Evolutionary conservation across 495 filamentous ascomycete genomes (phyloP).

Genomic region (Geopyxis carbonaria): DNA sequence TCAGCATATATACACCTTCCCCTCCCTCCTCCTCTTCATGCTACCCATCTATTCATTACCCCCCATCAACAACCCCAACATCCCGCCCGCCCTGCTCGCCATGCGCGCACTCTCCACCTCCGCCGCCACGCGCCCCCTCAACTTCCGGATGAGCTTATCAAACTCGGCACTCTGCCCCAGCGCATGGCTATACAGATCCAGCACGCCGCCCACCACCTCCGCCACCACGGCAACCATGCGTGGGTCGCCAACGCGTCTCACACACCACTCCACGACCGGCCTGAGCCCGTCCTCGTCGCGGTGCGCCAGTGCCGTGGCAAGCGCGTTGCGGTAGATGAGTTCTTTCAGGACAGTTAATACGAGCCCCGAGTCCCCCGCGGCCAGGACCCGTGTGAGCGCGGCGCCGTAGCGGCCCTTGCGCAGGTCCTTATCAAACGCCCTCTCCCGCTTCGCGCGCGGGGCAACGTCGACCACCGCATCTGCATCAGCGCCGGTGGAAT

Average conservation of each 20-base stretch:
- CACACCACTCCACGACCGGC: slow-evolving; percentile 69
- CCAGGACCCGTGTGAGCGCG: slow-evolving; percentile 65
- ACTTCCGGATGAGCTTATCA: slow-evolving; percentile 42
- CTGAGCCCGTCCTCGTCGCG: slow-evolving; percentile 70
- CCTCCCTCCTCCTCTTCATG: no score
- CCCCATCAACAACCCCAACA: slow-evolving; percentile 59
- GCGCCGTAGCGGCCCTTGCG: slow-evolving; percentile 57
- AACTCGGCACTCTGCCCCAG: slow-evolving; percentile 57
- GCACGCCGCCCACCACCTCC: slow-evolving; percentile 35
- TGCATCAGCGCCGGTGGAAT: slow-evolving; percentile 68
- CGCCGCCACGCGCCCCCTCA: slow-evolving; percentile 50
- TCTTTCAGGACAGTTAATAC: slow-evolving; percentile 64
- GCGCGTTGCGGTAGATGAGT: slow-evolving; percentile 71
- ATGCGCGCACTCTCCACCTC: slow-evolving; percentile 70
- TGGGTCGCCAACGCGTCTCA: slow-evolving; percentile 60
- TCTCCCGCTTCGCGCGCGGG: slow-evolving; percentile 41
- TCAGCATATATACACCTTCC: no score
- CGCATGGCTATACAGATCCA: slow-evolving; percentile 69
- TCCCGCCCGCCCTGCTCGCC: slow-evolving; percentile 60
- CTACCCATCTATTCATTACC: slow-evolving; percentile 17
- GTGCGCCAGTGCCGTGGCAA: slow-evolving; percentile 59
- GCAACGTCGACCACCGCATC: slow-evolving; percentile 78
- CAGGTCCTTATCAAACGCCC: slow-evolving; percentile 63
- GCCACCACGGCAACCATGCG: slow-evolving; percentile 58
- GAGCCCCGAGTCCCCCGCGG: slow-evolving; percentile 28